These are phyloP conservation scores for Myrica gale DNA, from an alignment of 306 rosid genomes.

Conservation along the genomic window DNA sequence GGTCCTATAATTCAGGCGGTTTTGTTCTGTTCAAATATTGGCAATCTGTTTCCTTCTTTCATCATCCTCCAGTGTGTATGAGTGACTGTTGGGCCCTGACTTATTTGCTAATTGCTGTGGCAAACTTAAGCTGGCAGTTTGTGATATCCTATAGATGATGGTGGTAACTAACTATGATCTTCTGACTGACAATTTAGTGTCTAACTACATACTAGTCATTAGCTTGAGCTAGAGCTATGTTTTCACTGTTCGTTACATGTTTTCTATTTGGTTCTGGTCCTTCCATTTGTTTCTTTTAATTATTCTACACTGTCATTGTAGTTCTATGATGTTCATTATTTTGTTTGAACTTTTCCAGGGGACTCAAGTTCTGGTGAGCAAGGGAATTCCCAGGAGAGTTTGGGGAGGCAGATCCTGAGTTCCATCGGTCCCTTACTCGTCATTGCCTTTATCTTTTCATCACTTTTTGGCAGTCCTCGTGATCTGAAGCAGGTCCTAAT, in stretches of 20 bases:
- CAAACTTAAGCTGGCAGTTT: too few species aligned
- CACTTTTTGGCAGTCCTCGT: constrained; percentile 28
- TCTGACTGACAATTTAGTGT: too few species aligned
- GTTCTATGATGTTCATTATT: background rate
- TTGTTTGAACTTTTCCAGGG: constrained; percentile 15
- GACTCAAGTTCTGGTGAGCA: constrained; percentile 39
- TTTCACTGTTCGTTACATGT: background rate
- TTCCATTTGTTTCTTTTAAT: background rate
- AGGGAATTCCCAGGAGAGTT: constrained; percentile 38
- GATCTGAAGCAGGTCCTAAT: constrained; percentile 45
- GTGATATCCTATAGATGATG: too few species aligned
- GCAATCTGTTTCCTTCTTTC: too few species aligned
- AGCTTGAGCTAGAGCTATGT: background rate
- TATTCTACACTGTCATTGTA: background rate
- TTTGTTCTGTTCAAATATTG: too few species aligned
- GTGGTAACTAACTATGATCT: background rate
- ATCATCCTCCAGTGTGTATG: too few species aligned
- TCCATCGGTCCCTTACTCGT: constrained; percentile 30
- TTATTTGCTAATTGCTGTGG: too few species aligned
- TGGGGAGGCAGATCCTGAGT: background rate
- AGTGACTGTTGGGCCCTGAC: too few species aligned
- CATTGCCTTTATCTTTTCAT: constrained; percentile 39
- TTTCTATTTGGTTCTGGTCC: background rate
- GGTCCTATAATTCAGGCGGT: background rate
- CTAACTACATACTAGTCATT: background rate